Evolutionary conservation across 257 asterid genomes (phyloP).

Genomic region (Nicotiana noctiflora): DNA sequence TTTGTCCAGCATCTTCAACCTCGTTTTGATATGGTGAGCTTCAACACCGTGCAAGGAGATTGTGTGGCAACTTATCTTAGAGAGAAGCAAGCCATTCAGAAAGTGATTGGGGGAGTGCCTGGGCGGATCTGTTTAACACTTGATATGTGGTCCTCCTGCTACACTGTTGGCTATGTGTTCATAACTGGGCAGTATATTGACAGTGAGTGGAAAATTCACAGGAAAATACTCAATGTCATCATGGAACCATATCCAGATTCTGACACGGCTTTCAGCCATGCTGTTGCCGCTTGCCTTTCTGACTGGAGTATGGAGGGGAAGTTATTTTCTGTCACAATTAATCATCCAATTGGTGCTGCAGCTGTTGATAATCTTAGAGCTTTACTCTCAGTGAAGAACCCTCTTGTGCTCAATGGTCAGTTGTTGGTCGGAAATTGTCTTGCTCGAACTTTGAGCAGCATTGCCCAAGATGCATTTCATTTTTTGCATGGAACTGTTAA

Average conservation of each 20-base stretch:
- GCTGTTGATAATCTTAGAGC: conserved; percentile 66
- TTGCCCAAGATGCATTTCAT: conserved; percentile 53
- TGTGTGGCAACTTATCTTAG: conserved; percentile 77
- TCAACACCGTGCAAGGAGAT: conserved; percentile 87
- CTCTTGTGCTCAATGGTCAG: conserved; percentile 73
- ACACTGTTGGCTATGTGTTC: conserved; percentile 58
- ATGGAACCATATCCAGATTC: conserved; percentile 93
- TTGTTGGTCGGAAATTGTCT: conserved; percentile 69
- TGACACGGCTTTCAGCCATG: conserved; percentile 76
- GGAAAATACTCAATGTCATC: conserved; percentile 72
- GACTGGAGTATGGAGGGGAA: conserved; percentile 90
- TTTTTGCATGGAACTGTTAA: conserved; percentile 47
- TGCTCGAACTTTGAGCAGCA: conserved; percentile 66
- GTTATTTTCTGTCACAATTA: conserved; percentile 69
- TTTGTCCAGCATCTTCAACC: conserved; percentile 89
- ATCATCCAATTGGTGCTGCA: conserved; percentile 50
- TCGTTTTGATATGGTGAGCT: conserved; percentile 90
- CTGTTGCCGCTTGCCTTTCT: conserved; percentile 80
- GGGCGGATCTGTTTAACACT: conserved; percentile 81
- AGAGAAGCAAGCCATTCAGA: conserved; percentile 71
- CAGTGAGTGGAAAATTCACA: conserved; percentile 82
- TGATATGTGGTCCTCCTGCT: conserved; percentile 77
- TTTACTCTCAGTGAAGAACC: conserved; percentile 78
- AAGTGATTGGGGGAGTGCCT: conserved; percentile 67
- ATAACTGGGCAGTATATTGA: conserved; percentile 81